Conservation (phyloP, 768 basidiomycete species). For the Boletus reticulatus region DNA sequence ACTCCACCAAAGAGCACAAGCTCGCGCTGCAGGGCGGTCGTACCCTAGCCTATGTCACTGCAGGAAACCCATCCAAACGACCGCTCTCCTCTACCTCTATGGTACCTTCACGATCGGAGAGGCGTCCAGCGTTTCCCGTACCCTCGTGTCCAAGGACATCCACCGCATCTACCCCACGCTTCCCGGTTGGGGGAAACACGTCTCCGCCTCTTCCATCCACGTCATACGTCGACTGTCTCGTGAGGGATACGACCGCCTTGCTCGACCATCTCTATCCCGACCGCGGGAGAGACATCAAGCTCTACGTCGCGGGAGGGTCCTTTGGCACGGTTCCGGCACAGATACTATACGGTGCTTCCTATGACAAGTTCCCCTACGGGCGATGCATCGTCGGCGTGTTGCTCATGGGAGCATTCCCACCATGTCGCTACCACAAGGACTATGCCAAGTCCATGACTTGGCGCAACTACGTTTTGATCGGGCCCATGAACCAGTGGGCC, state of each 20-base stretch:
- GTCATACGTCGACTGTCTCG: conserved; percentile 42
- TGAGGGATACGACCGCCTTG: conserved; percentile 44
- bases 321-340: conserved; percentile 55
- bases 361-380: conserved; percentile 51
- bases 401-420: conserved; percentile 45
- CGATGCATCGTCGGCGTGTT: conserved; percentile 45
- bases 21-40: conserved; percentile 39
- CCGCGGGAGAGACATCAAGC: conserved; percentile 33
- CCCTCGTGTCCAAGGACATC: conserved; percentile 38
- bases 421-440: conserved; percentile 43
- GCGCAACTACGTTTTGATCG: conserved; percentile 44
- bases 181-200: conserved; percentile 57
- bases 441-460: conserved; percentile 48
- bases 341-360: conserved; percentile 52
- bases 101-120: conserved; percentile 52
- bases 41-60: conserved; percentile 52
- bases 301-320: conserved; percentile 53
- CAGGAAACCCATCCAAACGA: conserved; percentile 48
- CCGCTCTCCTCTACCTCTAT: conserved; percentile 53
- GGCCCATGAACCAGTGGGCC: conserved; percentile 42
- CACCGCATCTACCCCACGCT: conserved; percentile 53
- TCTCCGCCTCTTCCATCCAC: conserved; percentile 36
- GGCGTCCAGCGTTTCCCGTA: conserved; percentile 33
- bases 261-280: conserved; percentile 52
- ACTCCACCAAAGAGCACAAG: conserved; percentile 7